A percentile compares a stretch with the other conserved stretches of the same genome.
Conservation (phyloP, 2,329 filamentous ascomycete genomes). For the Fusarium nygamai region DNA sequence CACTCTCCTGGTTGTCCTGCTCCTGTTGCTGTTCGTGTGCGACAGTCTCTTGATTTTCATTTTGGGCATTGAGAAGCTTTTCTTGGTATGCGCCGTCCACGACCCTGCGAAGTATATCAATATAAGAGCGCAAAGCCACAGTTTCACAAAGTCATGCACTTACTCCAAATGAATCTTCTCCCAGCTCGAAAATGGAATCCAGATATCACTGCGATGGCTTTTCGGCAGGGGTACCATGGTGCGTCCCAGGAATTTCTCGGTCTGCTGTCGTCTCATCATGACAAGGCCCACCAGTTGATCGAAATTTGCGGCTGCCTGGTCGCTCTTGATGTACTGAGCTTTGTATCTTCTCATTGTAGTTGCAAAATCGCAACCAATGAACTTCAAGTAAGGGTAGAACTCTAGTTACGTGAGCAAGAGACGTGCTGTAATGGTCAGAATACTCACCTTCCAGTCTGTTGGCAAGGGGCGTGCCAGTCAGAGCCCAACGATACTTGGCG, state of each 20-base stretch:
- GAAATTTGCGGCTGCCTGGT: constrained; percentile 23
- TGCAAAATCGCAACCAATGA: constrained; percentile 40
- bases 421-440: accelerated
- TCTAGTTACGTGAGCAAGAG: constrained; percentile 39
- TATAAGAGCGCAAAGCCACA: accelerated
- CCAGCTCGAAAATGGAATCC: neutral
- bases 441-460: constrained; percentile 46
- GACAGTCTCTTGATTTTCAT: neutral
- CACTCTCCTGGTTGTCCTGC: accelerated
- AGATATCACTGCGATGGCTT: neutral
- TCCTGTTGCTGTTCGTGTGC: neutral
- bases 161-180: neutral
- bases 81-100: neutral
- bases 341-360: constrained; percentile 9
- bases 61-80: accelerated
- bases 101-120: accelerated
- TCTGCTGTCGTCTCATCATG: constrained; percentile 39
- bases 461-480: constrained; percentile 50
- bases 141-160: accelerated
- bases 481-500: constrained; percentile 48
- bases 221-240: neutral
- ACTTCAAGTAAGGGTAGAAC: constrained; percentile 49
- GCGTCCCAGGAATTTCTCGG: neutral
- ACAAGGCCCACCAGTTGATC: constrained; percentile 30
- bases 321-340: constrained; percentile 15